Conservation (phyloP, 75 land plant genomes). For the Cryptomeria japonica region DNA sequence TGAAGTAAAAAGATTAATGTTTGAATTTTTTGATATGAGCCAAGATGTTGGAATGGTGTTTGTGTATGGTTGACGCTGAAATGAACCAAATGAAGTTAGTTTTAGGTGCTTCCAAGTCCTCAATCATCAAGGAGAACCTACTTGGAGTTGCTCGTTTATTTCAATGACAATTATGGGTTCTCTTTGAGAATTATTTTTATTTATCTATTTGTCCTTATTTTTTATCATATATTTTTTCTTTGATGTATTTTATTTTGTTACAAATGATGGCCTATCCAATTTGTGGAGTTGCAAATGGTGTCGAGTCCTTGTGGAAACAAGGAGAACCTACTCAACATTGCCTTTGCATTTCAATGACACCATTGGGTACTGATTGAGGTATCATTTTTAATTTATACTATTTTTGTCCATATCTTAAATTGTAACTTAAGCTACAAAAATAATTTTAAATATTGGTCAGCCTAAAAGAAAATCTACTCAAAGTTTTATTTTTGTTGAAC, state of each 20-base stretch:
- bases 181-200: neutral
- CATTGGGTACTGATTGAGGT: neutral
- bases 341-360: neutral
- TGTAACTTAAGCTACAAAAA: too few relatives aligned
- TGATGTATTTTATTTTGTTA: neutral
- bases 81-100: neutral
- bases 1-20: neutral
- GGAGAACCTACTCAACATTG: neutral
- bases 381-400: neutral
- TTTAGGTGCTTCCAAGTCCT: constrained; percentile 2
- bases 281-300: constrained; percentile 3
- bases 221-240: too few relatives aligned
- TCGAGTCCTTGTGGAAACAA: neutral
- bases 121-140: constrained; percentile 4
- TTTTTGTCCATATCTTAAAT: too few relatives aligned
- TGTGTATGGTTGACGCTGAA: neutral
- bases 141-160: neutral
- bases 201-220: neutral
- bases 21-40: constrained; percentile 11
- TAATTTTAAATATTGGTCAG: too few relatives aligned
- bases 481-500: too few relatives aligned
- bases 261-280: neutral
- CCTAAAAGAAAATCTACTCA: too few relatives aligned
- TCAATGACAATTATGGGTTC: neutral
- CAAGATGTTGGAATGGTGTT: neutral